Percentiles rank a stretch among this genome's conserved stretches.
Conservation (phyloP, 768 basidiomycete genomes). For the Russula vinacea region DNA sequence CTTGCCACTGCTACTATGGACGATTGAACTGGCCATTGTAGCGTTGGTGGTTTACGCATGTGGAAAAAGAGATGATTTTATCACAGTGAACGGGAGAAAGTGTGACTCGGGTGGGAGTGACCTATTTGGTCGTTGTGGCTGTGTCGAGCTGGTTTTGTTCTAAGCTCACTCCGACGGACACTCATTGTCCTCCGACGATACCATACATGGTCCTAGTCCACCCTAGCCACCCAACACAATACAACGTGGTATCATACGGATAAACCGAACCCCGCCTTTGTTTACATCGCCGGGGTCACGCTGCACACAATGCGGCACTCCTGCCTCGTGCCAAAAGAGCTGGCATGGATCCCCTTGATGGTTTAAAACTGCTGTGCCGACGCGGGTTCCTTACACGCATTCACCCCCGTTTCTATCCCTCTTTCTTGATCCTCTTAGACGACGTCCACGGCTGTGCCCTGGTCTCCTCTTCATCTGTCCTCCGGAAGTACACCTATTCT, state of each 20-base stretch:
- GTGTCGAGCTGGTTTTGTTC: not conserved
- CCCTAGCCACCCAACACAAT: too few relatives aligned
- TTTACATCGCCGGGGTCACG: not conserved
- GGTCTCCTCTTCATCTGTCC: conserved; percentile 29
- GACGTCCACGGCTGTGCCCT: conserved; percentile 29
- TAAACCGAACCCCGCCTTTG: not conserved
- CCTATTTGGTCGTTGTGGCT: not conserved
- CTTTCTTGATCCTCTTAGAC: conserved; percentile 1
- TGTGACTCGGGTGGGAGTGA: not conserved
- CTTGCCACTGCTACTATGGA: not conserved
- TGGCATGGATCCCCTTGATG: conserved; percentile 11
- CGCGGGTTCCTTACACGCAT: not conserved
- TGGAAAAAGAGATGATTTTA: too few relatives aligned
- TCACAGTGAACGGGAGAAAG: too few relatives aligned
- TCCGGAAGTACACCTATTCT: conserved; percentile 13
- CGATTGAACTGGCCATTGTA: not conserved
- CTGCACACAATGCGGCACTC: not conserved
- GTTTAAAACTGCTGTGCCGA: conserved; percentile 11
- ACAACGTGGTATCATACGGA: not conserved
- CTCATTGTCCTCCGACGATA: not conserved
- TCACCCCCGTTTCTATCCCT: conserved; percentile 9
- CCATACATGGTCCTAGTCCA: too few relatives aligned
- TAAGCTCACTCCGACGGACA: not conserved
- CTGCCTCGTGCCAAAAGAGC: conserved; percentile 16
- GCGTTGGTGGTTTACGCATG: not conserved